Evolutionary conservation across 2,329 filamentous ascomycete genomes (phyloP).

Genomic region (Cytospora chrysosperma): DNA sequence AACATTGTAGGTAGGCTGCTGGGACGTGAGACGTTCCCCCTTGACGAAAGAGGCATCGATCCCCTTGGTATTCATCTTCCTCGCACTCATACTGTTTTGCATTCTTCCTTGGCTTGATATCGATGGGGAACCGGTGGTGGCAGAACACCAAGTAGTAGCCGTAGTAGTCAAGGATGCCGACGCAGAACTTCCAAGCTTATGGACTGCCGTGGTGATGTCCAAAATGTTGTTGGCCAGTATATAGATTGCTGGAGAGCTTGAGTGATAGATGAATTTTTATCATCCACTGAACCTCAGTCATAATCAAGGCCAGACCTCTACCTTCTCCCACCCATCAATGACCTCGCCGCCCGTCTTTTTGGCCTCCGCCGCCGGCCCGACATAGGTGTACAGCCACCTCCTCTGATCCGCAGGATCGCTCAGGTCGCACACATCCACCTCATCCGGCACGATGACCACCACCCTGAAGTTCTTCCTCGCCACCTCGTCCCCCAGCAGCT

Average conservation of each 20-base stretch:
- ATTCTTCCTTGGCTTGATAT: background rate
- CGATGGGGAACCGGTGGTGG: background rate
- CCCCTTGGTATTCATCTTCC: background rate
- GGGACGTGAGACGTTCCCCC: background rate
- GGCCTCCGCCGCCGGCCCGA: conserved; percentile 38
- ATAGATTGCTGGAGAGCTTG: background rate
- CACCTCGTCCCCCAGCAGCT: conserved; percentile 60
- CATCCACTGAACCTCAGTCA: too few relatives aligned
- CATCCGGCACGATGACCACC: conserved; percentile 75
- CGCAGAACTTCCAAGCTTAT: background rate
- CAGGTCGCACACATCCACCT: conserved; percentile 74
- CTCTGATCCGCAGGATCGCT: conserved; percentile 61
- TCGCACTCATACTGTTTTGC: background rate
- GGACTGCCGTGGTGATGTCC: background rate
- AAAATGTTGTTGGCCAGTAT: background rate
- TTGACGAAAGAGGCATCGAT: background rate
- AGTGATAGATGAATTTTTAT: background rate
- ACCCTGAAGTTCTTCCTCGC: conserved; percentile 78
- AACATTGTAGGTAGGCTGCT: background rate
- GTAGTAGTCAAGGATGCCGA: background rate
- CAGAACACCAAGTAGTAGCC: background rate
- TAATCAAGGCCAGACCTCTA: conserved; percentile 66
- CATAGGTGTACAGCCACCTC: conserved; percentile 67
- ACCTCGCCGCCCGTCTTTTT: conserved; percentile 36
- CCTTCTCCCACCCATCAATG: conserved; percentile 60